These are phyloP conservation scores for Thalia dealbata DNA, from an alignment of 176 grass and related monocot genomes.

Conservation along the genomic window DNA sequence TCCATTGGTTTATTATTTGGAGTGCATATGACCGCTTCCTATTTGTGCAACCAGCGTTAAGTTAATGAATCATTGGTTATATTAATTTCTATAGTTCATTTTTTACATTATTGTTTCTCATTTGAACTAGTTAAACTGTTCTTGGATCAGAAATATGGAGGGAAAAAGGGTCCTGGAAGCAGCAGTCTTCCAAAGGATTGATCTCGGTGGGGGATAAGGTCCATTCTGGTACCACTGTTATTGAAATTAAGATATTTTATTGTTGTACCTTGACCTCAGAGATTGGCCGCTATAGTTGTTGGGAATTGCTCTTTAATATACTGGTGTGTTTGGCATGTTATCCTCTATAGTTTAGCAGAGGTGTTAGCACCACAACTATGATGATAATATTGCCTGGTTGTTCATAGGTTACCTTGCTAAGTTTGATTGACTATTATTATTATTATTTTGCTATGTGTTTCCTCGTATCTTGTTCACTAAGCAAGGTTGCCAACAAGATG, in stretches of 20 bases:
- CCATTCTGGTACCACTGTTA: neutral
- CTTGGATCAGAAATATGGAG: slow-evolving; percentile 6
- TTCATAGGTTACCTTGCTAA: too few species aligned
- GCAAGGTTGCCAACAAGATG: too few species aligned
- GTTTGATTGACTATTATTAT: too few species aligned
- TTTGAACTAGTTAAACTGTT: neutral
- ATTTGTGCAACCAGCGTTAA: neutral
- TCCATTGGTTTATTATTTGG: neutral
- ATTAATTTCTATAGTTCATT: neutral
- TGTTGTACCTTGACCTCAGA: neutral
- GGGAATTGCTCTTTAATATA: neutral
- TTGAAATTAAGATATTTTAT: neutral
- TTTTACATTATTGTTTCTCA: neutral
- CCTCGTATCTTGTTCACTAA: too few species aligned
- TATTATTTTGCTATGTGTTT: too few species aligned
- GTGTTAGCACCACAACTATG: too few species aligned
- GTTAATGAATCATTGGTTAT: neutral
- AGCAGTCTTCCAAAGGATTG: neutral
- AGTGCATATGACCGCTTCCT: too few species aligned
- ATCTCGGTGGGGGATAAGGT: neutral
- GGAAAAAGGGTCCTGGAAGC: slow-evolving; percentile 14
- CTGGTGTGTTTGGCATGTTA: neutral
- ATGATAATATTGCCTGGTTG: too few species aligned
- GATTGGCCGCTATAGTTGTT: neutral
- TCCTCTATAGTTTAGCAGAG: neutral